These are phyloP conservation scores for Moesziomyces antarcticus DNA, from an alignment of 1,284 basidiomycete genomes.

Conservation along the genomic window DNA sequence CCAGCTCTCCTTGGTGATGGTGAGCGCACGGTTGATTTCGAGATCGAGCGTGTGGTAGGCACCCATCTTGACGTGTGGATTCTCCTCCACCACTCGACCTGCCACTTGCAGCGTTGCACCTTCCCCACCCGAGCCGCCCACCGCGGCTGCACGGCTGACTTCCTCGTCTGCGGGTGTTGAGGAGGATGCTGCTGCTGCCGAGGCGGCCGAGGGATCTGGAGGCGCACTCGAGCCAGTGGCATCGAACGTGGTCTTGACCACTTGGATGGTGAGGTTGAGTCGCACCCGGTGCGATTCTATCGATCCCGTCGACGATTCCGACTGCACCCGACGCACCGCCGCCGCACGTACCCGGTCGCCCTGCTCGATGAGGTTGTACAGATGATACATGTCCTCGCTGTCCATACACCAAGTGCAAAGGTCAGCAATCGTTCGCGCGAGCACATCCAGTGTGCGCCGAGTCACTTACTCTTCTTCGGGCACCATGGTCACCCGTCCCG, in stretches of 20 bases:
- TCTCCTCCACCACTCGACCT: slow-evolving; percentile 89
- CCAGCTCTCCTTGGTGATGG: slow-evolving; percentile 91
- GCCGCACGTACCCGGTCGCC: slow-evolving; percentile 90
- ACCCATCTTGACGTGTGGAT: slow-evolving; percentile 89
- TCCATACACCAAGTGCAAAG: not conserved
- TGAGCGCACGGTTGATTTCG: slow-evolving; percentile 89
- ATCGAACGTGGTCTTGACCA: slow-evolving; percentile 73
- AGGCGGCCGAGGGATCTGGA: slow-evolving; percentile 52
- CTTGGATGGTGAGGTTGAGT: slow-evolving; percentile 84
- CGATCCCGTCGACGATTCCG: slow-evolving; percentile 89
- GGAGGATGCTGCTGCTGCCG: slow-evolving; percentile 22
- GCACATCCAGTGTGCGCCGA: not conserved
- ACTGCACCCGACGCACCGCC: slow-evolving; percentile 79
- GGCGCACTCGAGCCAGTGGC: slow-evolving; percentile 57
- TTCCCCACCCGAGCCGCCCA: slow-evolving; percentile 49
- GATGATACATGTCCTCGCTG: slow-evolving; percentile 97
- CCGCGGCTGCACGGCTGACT: slow-evolving; percentile 34
- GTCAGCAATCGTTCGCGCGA: not conserved
- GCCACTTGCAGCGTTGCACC: slow-evolving; percentile 80
- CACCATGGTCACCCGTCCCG: slow-evolving; percentile 59
- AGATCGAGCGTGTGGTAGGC: slow-evolving; percentile 96
- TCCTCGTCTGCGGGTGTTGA: slow-evolving; percentile 43
- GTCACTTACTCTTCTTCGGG: slow-evolving; percentile 66
- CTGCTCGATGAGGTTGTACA: slow-evolving; percentile 89
- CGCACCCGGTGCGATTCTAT: slow-evolving; percentile 89